phyloP scores from a whole-genome alignment of 768 basidiomycete species.

The Exsudoporus frostii region DNA sequence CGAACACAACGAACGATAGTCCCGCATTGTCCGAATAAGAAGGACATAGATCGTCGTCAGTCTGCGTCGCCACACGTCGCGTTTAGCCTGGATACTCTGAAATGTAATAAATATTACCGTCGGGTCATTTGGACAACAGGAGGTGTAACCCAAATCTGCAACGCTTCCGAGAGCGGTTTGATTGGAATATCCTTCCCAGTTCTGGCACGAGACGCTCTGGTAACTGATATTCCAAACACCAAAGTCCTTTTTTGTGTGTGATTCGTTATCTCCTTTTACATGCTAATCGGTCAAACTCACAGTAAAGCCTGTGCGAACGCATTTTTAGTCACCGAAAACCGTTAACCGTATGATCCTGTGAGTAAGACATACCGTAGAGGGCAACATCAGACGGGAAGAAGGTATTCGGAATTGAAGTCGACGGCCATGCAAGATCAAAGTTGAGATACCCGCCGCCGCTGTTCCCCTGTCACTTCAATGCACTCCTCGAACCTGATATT shows the following conservation, averaged over 20 bases:
- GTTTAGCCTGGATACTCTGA: slow-evolving; percentile 1
- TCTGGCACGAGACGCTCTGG: slow-evolving; percentile 56
- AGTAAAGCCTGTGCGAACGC: slow-evolving; percentile 34
- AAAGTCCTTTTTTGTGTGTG: slow-evolving; percentile 56
- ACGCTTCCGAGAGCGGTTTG: slow-evolving; percentile 68
- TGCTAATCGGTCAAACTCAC: slow-evolving; percentile 24
- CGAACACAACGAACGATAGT: slow-evolving; percentile 47
- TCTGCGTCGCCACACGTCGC: slow-evolving; percentile 27
- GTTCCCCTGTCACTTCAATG: slow-evolving; percentile 1
- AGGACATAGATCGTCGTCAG: slow-evolving; percentile 53
- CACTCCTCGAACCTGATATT: background rate
- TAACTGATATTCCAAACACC: slow-evolving; percentile 85
- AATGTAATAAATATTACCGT: slow-evolving; percentile 37
- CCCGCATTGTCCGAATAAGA: slow-evolving; percentile 70
- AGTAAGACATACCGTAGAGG: slow-evolving; percentile 51
- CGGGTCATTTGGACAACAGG: slow-evolving; percentile 73
- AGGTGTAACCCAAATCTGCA: slow-evolving; percentile 49
- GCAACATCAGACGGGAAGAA: slow-evolving; percentile 74
- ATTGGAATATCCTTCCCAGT: slow-evolving; percentile 64
- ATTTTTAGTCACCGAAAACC: slow-evolving; percentile 29
- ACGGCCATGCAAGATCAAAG: slow-evolving; percentile 82
- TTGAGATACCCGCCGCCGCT: slow-evolving; percentile 72
- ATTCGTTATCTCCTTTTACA: background rate
- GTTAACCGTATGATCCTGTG: background rate
- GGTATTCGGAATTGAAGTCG: slow-evolving; percentile 58